These are phyloP conservation scores for Cryptococcus hybrid DNA, from an alignment of 1,284 basidiomycete species.

Conservation along the genomic window DNA sequence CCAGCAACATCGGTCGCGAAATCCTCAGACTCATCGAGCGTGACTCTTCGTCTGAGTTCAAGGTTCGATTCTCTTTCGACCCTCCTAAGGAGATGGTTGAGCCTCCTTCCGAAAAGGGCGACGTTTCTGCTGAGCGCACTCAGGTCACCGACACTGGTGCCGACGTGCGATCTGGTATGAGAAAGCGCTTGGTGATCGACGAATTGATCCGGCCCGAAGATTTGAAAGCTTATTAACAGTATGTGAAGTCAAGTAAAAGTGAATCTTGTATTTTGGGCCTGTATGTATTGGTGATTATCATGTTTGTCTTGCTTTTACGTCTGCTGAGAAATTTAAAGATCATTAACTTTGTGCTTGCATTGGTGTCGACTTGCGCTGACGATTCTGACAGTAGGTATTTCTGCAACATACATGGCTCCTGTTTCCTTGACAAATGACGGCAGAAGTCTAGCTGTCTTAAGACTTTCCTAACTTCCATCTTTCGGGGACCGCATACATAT, in stretches of 20 bases:
- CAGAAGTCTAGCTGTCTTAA: too few relatives aligned
- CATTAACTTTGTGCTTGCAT: too few relatives aligned
- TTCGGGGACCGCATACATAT: too few relatives aligned
- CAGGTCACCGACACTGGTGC: constrained; percentile 24
- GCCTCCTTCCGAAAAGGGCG: constrained; percentile 9
- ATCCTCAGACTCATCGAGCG: constrained; percentile 70
- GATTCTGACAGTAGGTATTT: too few relatives aligned
- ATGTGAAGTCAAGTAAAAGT: background rate
- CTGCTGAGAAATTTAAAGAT: background rate
- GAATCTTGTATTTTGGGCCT: too few relatives aligned
- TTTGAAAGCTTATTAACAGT: constrained; percentile 12
- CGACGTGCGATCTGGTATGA: constrained; percentile 35
- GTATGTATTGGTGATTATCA: too few relatives aligned
- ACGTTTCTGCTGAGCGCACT: constrained; percentile 10
- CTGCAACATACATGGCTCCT: too few relatives aligned
- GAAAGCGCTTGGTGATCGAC: constrained; percentile 27
- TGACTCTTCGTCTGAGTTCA: constrained; percentile 57
- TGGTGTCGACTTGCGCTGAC: too few relatives aligned
- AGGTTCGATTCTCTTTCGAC: constrained; percentile 58
- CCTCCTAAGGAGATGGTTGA: constrained; percentile 4
- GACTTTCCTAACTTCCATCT: too few relatives aligned
- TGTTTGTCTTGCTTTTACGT: background rate
- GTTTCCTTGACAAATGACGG: too few relatives aligned
- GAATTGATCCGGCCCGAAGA: constrained; percentile 35
- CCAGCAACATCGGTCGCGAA: constrained; percentile 74